Base-by-base conservation (phyloP, 106 monocot genomes). In the Dioscorea alata region DNA sequence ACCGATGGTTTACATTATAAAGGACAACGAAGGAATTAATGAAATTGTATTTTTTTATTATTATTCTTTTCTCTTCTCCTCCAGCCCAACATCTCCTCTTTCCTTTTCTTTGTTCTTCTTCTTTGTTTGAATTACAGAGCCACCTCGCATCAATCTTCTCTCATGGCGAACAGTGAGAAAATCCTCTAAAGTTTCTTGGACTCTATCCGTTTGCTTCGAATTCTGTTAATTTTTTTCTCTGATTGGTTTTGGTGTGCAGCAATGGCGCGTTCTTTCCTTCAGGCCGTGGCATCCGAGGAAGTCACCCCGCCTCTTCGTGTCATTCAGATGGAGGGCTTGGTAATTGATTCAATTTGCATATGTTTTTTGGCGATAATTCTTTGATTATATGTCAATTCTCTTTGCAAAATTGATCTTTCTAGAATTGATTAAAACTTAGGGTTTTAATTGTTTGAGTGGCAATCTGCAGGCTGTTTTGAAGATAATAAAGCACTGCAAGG, bases 401-500 rank as follows among this genome's bases (percentile, higher is more conserved):
- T 19, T 8, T 18, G 3, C 19, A 14, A 54, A 18, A 8, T 54
- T 54, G 54, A 54, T 54, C 18, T 14, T 19, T 15, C 15, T 13
- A 8, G 3, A 13, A 54, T 16, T 54, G 15, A 8, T 13, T 5
- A 10, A 42, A 54, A 54, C 1, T 54, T 54, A 3, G 54, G 5
- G 13, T 8, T 54, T 19, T 16, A 54, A 54, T 19, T 54, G 19
- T 18, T 18, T 54, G 18, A 19, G 15, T 54, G 54, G 42, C 4
- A 42, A 42, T 42, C 42, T 79, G 57, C 91, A 95, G 91, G 88
- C 82, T 42, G 60, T 91, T 68, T 63, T 91, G 57, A 95, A 91
- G 81, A 88, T 95, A 71, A 91, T 96, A 71, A 96, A 96, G 24
- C 95, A 96, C 69, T 96, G 91, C 79, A 91, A 91, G 67, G 94